Evolutionary conservation across 2,329 filamentous ascomycete genomes (phyloP), one percentile per base, ranked within the genome.

Genomic region (Beauveria sp.): DNA sequence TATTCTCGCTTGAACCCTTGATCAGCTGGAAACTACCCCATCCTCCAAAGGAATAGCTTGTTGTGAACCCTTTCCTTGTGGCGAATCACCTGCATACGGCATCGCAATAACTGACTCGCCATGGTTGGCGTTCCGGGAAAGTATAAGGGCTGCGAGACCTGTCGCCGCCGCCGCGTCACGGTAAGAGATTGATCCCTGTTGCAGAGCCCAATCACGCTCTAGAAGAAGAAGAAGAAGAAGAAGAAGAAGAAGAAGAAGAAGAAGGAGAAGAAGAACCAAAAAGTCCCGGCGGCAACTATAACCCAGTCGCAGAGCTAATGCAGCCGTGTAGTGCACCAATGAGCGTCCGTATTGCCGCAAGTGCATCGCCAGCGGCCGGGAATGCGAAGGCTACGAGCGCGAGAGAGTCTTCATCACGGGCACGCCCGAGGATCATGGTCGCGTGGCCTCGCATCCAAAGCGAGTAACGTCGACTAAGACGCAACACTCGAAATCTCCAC

Each of bases 91-190:
- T 59, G 46, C 46, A 65, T 55, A 31, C 43, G 49, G 42, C 16
- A 56, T 42, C 45, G 45, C 55, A 48, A 49, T 45, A 28, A 24
- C 56, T 57, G 40, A 64, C 48, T 65, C 69, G 76, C 61, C 42
- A 85, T 86, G 83, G 83, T 86, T 65, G 84, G 84, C 59, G 83
- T 87, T 62, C 79, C 83, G 43, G 84, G 84, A 57, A 86, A 86
- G 71, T 87, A 83, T 70, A 86, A 86, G 71, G 84, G 83, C 43
- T 87, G 84, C 72, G 83, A 85, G 71, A 86, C 84, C 28, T 87
- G 84, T 69, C 76, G 84, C 54, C 74, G 77, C 31, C 75, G 84
- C 57, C 78, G 85, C 70, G 84, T 86, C 64, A 85, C 84, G 70
- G 84, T 84, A 74, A 65, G 78, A 52, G 49, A 53, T 59, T 24